These are phyloP conservation scores for Marchantia polymorpha DNA, from an alignment of 225 moss, liverwort and hornwort species.

Conservation along the genomic window DNA sequence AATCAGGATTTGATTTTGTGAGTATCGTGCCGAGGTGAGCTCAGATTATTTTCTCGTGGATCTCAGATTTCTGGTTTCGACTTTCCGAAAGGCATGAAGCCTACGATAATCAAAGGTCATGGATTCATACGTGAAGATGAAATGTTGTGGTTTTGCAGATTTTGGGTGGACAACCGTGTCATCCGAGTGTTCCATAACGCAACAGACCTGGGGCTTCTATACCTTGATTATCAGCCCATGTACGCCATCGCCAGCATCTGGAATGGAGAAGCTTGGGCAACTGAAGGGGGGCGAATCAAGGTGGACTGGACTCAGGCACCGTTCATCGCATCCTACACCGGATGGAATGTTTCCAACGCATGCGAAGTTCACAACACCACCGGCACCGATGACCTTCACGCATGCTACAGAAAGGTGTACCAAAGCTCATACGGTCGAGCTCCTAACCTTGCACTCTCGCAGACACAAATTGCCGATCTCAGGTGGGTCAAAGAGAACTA, in stretches of 20 bases:
- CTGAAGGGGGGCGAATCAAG: slow-evolving; percentile 53
- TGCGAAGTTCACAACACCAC: neutral
- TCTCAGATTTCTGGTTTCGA: neutral
- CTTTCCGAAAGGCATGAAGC: too few species aligned
- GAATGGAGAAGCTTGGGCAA: slow-evolving; percentile 65
- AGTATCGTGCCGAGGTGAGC: neutral
- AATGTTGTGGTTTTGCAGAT: neutral
- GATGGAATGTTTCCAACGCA: slow-evolving; percentile 37
- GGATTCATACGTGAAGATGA: neutral
- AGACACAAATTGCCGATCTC: neutral
- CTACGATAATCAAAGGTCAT: neutral
- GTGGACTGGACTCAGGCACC: slow-evolving; percentile 56
- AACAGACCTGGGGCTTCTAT: slow-evolving; percentile 49
- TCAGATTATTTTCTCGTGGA: neutral
- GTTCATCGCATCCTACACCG: slow-evolving; percentile 52
- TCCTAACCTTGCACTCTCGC: slow-evolving; percentile 1
- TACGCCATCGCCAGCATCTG: slow-evolving; percentile 61
- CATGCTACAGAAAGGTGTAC: slow-evolving; percentile 3
- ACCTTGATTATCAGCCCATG: slow-evolving; percentile 68
- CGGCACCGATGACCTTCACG: neutral
- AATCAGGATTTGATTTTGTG: slow-evolving; percentile 52
- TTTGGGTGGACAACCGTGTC: neutral
- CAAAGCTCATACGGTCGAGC: neutral
- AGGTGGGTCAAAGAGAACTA: neutral
- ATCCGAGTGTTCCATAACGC: slow-evolving; percentile 17